Evolutionary conservation across 176 grass and related monocot genomes (phyloP).

Genomic region (Oryza glumipatula): DNA sequence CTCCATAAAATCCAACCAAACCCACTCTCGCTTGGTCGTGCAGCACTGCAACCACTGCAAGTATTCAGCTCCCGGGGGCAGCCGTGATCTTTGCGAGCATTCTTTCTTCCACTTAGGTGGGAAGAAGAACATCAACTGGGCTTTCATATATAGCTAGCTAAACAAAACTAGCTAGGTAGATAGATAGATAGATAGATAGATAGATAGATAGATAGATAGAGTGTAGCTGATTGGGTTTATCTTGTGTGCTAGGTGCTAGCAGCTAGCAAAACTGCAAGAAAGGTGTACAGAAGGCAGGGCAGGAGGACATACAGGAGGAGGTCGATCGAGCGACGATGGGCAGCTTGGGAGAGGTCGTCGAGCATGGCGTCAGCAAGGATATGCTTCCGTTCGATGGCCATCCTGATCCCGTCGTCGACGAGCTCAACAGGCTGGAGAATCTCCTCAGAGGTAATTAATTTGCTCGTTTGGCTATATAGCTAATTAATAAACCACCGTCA

Average conservation of each 20-base stretch:
- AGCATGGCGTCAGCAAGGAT: constrained; percentile 51
- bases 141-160: constrained; percentile 6
- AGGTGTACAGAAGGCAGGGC: not conserved
- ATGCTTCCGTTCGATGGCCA: constrained; percentile 44
- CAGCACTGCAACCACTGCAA: not conserved
- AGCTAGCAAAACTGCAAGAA: not conserved
- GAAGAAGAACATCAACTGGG: constrained; percentile 26
- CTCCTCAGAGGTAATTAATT: constrained; percentile 68
- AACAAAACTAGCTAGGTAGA: not conserved
- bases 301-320: not conserved
- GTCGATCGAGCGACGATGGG: constrained; percentile 45
- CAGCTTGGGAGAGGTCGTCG: constrained; percentile 68
- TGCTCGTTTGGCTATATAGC: constrained; percentile 4
- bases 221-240: not conserved
- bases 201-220: not conserved
- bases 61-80: not conserved
- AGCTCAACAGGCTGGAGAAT: constrained; percentile 85
- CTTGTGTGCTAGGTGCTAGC: not conserved
- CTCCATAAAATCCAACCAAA: constrained; percentile 63
- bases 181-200: not conserved
- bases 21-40: constrained; percentile 29
- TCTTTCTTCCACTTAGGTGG: constrained; percentile 24
- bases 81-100: not conserved
- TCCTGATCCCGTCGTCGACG: constrained; percentile 63
- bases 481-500: not conserved